Evolutionary conservation across 148 eudicot species (phyloP).

Genomic region (Bassia scoparia): DNA sequence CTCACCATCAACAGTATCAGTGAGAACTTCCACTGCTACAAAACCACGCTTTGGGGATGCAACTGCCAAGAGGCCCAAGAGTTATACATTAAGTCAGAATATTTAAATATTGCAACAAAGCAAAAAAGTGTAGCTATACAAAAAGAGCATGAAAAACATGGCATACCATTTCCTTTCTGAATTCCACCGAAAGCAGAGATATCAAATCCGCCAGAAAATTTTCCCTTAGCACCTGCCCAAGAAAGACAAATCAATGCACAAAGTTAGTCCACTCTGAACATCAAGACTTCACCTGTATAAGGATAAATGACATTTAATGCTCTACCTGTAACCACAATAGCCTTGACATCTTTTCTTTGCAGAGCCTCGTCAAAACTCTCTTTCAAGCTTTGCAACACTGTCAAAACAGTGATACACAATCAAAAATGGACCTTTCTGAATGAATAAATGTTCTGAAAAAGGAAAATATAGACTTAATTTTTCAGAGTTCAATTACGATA

Average conservation of each 20-base stretch:
- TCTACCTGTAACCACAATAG: conserved; percentile 90
- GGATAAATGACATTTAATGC: background rate
- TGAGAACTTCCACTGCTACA: conserved; percentile 76
- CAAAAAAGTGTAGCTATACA: background rate
- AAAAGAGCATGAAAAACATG: background rate
- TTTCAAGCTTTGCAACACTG: conserved; percentile 77
- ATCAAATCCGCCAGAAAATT: conserved; percentile 95
- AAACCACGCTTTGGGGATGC: conserved; percentile 63
- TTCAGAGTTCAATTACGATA: background rate
- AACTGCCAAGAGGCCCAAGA: conserved; percentile 36
- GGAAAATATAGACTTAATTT: background rate
- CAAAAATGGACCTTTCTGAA: background rate
- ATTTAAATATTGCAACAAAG: background rate
- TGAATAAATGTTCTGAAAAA: background rate
- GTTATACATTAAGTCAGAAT: conserved; percentile 19
- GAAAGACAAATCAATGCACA: conserved; percentile 14
- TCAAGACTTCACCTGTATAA: conserved; percentile 5
- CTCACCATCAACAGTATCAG: conserved; percentile 78
- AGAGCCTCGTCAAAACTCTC: conserved; percentile 65
- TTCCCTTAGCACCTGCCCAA: conserved; percentile 73
- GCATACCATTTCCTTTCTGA: conserved; percentile 60
- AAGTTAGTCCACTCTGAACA: conserved; percentile 3
- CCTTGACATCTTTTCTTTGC: conserved; percentile 82
- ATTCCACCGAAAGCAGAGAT: conserved; percentile 70
- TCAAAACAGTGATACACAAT: conserved; percentile 13